Evolutionary conservation across 1,139 yeast genomes (phyloP).

Genomic region (Taphrina sp.): DNA sequence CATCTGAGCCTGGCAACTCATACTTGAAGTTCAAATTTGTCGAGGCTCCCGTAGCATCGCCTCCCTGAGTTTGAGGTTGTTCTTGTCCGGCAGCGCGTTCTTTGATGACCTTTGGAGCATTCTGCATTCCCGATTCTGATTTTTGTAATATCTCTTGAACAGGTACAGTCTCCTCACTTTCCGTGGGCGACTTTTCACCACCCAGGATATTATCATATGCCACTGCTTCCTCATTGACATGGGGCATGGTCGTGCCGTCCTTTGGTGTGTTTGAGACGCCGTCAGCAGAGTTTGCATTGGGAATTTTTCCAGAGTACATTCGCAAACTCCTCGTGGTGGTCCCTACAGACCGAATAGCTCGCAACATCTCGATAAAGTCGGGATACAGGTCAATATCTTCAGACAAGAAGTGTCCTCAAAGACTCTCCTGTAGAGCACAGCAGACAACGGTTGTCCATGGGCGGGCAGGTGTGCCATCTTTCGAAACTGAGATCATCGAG

Average conservation of each 20-base stretch:
- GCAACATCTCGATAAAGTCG: too few relatives aligned
- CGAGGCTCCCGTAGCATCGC: conserved; percentile 27
- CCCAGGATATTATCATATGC: conserved; percentile 33
- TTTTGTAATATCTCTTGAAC: conserved; percentile 37
- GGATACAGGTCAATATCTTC: too few relatives aligned
- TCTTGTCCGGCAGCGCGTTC: conserved; percentile 24
- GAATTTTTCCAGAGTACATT: conserved; percentile 3
- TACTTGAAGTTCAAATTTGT: conserved; percentile 23
- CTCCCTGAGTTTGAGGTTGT: background rate
- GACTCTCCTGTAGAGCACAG: too few relatives aligned
- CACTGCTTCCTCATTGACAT: conserved; percentile 32
- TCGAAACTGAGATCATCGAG: too few relatives aligned
- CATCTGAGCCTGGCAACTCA: conserved; percentile 57
- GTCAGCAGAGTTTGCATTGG: conserved; percentile 14
- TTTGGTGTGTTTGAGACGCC: conserved; percentile 17
- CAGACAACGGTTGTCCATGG: background rate
- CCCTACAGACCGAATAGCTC: background rate
- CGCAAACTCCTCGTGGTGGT: background rate
- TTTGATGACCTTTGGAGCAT: conserved; percentile 38
- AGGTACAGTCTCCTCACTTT: conserved; percentile 38
- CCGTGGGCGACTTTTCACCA: conserved; percentile 34
- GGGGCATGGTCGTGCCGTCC: conserved; percentile 31
- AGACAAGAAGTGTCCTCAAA: too few relatives aligned
- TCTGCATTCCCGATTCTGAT: conserved; percentile 34
- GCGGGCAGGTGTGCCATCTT: background rate